phyloP scores from a whole-genome alignment of 345 rosid species.

The Hibiscus mutabilis region DNA sequence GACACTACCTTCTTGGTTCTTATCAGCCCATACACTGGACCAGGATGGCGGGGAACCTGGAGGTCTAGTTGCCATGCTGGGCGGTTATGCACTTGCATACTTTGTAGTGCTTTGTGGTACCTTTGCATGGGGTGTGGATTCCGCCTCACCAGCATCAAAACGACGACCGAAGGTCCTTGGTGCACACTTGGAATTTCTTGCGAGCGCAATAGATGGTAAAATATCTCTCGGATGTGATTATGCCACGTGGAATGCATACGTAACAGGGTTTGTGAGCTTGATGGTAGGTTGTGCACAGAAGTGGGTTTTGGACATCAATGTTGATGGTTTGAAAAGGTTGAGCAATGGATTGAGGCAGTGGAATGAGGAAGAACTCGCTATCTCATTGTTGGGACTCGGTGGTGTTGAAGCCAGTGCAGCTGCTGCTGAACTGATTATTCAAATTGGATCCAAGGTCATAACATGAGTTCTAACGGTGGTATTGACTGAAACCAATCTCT shows the following conservation, averaged over 20 bases:
- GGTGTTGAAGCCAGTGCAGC: constrained; percentile 57
- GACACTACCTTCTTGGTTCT: constrained; percentile 94
- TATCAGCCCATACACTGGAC: constrained; percentile 57
- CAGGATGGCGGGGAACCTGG: constrained; percentile 43
- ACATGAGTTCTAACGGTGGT: neutral
- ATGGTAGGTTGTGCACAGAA: constrained; percentile 64
- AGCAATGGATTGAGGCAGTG: constrained; percentile 69
- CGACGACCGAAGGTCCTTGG: constrained; percentile 57
- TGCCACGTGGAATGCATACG: constrained; percentile 78
- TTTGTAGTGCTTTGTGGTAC: constrained; percentile 68
- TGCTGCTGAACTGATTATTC: constrained; percentile 70
- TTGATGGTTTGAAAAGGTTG: constrained; percentile 63
- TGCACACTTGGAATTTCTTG: constrained; percentile 69
- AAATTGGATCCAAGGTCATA: constrained; percentile 16
- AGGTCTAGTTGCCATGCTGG: constrained; percentile 62
- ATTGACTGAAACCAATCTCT: neutral
- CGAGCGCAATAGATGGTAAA: constrained; percentile 78
- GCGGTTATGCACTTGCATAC: constrained; percentile 86
- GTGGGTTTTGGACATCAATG: constrained; percentile 78
- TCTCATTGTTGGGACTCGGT: constrained; percentile 60
- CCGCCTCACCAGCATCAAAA: constrained; percentile 48
- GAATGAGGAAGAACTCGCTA: constrained; percentile 78
- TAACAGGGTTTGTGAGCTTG: constrained; percentile 67
- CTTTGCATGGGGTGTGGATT: constrained; percentile 92
- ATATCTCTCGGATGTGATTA: constrained; percentile 76